Evolutionary conservation across 2,329 filamentous ascomycete genomes (phyloP), one percentile per base, ranked within the genome.

Genomic region (Dactylella cylindrospora): DNA sequence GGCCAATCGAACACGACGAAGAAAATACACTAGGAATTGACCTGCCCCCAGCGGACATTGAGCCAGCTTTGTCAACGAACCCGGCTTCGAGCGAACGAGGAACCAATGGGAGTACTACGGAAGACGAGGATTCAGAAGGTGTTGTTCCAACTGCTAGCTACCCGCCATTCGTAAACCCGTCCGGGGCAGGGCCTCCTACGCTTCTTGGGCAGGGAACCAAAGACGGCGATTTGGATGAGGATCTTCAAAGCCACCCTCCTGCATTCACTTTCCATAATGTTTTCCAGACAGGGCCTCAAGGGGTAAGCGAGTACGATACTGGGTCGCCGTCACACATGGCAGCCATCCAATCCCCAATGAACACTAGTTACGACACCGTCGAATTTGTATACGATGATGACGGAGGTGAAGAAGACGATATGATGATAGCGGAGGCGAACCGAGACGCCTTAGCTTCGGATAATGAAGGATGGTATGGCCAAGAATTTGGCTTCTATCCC

Each of bases 401-500:
- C 66, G 81, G 82, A 59, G 82, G 84, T 36, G 79, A 87, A 44
- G 87, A 88, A 59, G 90, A 97, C 66, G 90, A 96, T 68, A 93
- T 97, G 68, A 93, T 97, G 68, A 94, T 98, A 61, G 91, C 90
- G 0, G 93, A 90, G 55, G 93, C 93, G 3, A 98, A 98, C 68
- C 90, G 91, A 0, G 90, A 93, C 71, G 93, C 87, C 1, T 78
- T 98, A 5, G 91, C 93, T 38, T 90, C 89, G 67, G 93, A 98
- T 70, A 85, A 85, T 5, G 91, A 96, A 66, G 91, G 89, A 0
- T 94, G 93, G 76, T 98, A 98, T 70, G 93, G 93, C 0, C 85
- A 90, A 67, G 93, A 98, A 71, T 98, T 98, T 70, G 90, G 90
- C 0, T 98, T 98, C 72, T 98, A 95, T 72, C 89, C 90, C 1